These are phyloP conservation scores for Viridothelium virens DNA, from an alignment of 495 filamentous ascomycete genomes.

Conservation along the genomic window DNA sequence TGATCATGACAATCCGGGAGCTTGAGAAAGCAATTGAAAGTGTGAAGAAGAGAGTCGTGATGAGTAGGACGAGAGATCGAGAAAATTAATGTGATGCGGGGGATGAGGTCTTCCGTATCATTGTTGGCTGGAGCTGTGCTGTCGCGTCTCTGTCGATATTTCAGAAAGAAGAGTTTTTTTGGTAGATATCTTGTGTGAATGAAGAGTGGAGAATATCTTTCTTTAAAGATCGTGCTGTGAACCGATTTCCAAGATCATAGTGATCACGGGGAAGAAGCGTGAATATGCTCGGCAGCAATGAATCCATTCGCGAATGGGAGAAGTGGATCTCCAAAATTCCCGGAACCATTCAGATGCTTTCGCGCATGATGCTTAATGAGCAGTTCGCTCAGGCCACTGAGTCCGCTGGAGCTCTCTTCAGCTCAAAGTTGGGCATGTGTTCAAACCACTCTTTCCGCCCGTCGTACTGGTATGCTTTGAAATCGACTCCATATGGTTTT, in stretches of 20 bases:
- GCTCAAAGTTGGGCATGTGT: conserved; percentile 65
- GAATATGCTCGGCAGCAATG: too few species aligned
- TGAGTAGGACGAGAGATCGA: not conserved
- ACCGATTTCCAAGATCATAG: too few species aligned
- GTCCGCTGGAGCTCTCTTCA: conserved; percentile 39
- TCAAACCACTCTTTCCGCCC: conserved; percentile 69
- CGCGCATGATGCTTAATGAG: not conserved
- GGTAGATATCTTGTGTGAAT: too few species aligned
- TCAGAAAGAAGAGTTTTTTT: too few species aligned
- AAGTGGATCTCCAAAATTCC: not conserved
- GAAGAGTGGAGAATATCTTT: too few species aligned
- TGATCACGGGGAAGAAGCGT: too few species aligned
- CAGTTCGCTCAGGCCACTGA: not conserved
- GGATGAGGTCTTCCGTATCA: too few species aligned
- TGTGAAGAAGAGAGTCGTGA: not conserved
- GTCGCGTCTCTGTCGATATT: too few species aligned
- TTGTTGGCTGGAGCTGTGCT: too few species aligned
- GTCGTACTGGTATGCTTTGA: conserved; percentile 88
- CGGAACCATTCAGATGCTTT: not conserved
- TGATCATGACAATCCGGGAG: not conserved
- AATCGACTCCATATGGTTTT: conserved; percentile 95
- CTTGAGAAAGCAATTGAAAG: not conserved
- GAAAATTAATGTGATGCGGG: too few species aligned
- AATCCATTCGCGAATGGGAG: not conserved
- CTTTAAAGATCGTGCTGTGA: too few species aligned